Evolutionary conservation across 2,329 filamentous ascomycete genomes (phyloP), one percentile per base, ranked within the genome.

Genomic region (Blastomyces parvus): DNA sequence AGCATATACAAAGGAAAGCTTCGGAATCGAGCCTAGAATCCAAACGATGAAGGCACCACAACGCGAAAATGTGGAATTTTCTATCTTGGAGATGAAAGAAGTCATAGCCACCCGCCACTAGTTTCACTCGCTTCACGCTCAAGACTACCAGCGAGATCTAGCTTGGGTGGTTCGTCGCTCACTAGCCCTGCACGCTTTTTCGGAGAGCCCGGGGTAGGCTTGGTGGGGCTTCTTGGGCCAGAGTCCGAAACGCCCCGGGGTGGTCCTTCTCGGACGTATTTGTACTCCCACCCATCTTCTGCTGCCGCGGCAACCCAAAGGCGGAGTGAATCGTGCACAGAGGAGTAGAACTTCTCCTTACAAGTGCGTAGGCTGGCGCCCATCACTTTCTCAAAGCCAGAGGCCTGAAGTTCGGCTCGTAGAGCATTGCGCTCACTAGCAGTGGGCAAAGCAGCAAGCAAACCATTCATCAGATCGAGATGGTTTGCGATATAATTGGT

Each of bases 301-400:
- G 81, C 82, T 0, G 91, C 92, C 0, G 93, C 94, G 0, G 87
- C 88, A 22, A 97, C 89, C 92, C 93, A 99, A 7, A 89, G 92
- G 62, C 89, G 86, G 66, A 97, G 81, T 1, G 88, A 91, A 69
- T 93, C 90, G 73, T 99, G 94, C 3, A 99, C 89, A 59, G 89
- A 86, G 1, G 89, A 89, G 73, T 99, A 97, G 74, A 97, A 96
- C 74, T 97, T 97, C 76, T 97, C 92, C 74, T 97, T 99, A 81
- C 93, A 97, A 19, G 93, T 88, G 5, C 94, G 86, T 66, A 97
- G 79, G 64, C 87, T 93, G 27, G 84, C 84, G 19, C 91, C 91
- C 82, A 97, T 89, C 68, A 89, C 86, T 69, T 91, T 91, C 76
- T 99, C 94, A 80, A 91, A 96, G 8, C 94, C 93, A 0, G 89